Evolutionary conservation across 148 eudicot species (phyloP).

Genomic region (Dysphania ambrosioides): DNA sequence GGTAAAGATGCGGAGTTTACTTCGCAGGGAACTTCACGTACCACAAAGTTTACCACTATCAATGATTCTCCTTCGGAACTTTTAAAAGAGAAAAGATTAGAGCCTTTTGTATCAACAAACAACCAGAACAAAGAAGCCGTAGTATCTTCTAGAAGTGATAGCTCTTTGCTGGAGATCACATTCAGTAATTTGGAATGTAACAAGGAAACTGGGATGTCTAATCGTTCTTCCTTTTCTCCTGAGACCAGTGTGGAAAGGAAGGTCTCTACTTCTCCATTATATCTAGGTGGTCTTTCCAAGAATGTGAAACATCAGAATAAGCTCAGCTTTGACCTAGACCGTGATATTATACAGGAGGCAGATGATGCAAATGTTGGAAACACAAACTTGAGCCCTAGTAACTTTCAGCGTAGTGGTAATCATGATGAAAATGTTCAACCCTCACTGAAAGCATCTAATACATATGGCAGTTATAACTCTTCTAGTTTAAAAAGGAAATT

Average conservation of each 20-base stretch:
- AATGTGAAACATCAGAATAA: conserved; percentile 24
- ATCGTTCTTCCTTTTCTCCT: conserved; percentile 26
- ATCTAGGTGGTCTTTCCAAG: conserved; percentile 24
- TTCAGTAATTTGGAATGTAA: conserved; percentile 25
- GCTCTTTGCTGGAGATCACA: conserved; percentile 32
- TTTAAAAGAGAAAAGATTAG: conserved; percentile 33
- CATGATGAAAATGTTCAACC: conserved; percentile 16
- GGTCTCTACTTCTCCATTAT: conserved; percentile 29
- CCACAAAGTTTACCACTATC: conserved; percentile 2
- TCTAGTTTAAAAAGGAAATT: conserved; percentile 47
- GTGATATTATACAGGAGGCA: conserved; percentile 23
- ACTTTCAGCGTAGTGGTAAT: conserved; percentile 26
- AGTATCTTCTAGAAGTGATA: conserved; percentile 29
- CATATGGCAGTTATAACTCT: conserved; percentile 22
- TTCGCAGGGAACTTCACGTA: conserved; percentile 15
- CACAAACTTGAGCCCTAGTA: conserved; percentile 29
- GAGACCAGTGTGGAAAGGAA: conserved; percentile 24
- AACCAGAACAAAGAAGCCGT: conserved; percentile 24
- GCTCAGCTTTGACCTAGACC: conserved; percentile 18
- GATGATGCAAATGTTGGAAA: conserved; percentile 23
- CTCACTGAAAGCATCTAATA: conserved; percentile 9
- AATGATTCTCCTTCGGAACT: conserved; percentile 36
- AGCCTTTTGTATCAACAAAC: conserved; percentile 21
- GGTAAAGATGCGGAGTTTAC: conserved; percentile 28
- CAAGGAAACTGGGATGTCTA: conserved; percentile 19